phyloP scores from a whole-genome alignment of 495 filamentous ascomycete species.

The Filosporella fistucella region DNA sequence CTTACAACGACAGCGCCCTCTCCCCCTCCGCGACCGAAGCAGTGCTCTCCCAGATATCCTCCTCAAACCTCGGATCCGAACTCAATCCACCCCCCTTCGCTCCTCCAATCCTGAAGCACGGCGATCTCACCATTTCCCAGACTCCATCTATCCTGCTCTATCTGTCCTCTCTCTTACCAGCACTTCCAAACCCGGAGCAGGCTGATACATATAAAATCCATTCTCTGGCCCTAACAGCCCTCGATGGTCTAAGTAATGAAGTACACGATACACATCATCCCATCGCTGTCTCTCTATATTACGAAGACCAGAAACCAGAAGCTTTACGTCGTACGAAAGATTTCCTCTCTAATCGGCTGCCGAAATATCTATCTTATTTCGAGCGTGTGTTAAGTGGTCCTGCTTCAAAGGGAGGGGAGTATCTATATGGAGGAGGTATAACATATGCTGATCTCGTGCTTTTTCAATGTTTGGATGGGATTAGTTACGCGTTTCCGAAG shows the following conservation, averaged over 20 bases:
- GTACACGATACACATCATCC: slow-evolving; percentile 67
- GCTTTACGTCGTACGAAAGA: slow-evolving; percentile 43
- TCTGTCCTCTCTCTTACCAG: slow-evolving; percentile 46
- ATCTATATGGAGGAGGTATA: slow-evolving; percentile 51
- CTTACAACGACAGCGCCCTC: slow-evolving; percentile 56
- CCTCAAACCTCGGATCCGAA: slow-evolving; percentile 28
- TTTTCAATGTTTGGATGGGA: slow-evolving; percentile 53
- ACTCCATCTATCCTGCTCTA: slow-evolving; percentile 62
- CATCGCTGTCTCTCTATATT: slow-evolving; percentile 47
- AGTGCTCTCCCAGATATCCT: slow-evolving; percentile 27
- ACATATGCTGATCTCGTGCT: slow-evolving; percentile 67
- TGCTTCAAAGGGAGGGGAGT: slow-evolving; percentile 39
- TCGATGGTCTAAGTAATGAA: slow-evolving; percentile 61
- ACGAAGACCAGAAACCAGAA: slow-evolving; percentile 65
- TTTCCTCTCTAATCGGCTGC: slow-evolving; percentile 51
- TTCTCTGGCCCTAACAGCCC: slow-evolving; percentile 55
- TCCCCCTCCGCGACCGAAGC: slow-evolving; percentile 27
- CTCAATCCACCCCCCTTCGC: slow-evolving; percentile 57
- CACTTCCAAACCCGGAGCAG: slow-evolving; percentile 38
- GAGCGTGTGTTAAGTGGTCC: slow-evolving; percentile 54
- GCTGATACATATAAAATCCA: slow-evolving; percentile 46
- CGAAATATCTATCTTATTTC: slow-evolving; percentile 64
- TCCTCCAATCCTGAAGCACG: slow-evolving; percentile 55
- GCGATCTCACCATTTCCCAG: slow-evolving; percentile 54
- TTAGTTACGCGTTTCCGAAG: slow-evolving; percentile 60